These are phyloP conservation scores for Reutealis trisperma DNA, from an alignment of 345 rosid species.

Conservation along the genomic window DNA sequence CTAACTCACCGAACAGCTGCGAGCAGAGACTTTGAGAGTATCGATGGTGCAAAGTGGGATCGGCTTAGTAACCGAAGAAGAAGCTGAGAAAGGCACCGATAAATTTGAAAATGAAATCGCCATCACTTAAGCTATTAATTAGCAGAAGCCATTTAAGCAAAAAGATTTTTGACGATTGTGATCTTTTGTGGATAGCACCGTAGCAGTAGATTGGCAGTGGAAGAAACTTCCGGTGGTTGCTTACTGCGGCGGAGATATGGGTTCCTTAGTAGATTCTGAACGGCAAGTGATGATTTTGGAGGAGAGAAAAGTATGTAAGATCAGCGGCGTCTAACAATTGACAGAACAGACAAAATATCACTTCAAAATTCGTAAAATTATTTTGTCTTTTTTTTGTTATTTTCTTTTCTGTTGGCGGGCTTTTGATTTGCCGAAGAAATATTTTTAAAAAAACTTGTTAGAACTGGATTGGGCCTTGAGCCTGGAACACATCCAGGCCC, in stretches of 20 bases:
- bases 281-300: neutral
- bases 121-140: conserved; percentile 15
- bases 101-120: conserved; percentile 28
- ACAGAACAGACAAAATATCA: neutral
- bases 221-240: neutral
- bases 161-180: neutral
- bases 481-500: too few relatives aligned
- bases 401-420: neutral
- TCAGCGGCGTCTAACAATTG: neutral
- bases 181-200: neutral
- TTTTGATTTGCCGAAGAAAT: neutral
- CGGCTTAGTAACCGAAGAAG: conserved; percentile 7
- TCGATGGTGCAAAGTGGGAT: neutral
- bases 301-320: neutral
- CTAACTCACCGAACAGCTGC: conserved; percentile 28
- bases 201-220: neutral
- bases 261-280: neutral
- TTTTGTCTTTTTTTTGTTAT: neutral
- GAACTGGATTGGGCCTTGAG: too few relatives aligned
- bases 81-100: conserved; percentile 21
- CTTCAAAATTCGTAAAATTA: neutral
- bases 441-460: too few relatives aligned
- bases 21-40: neutral
- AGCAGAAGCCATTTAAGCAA: neutral
- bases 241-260: neutral